Percentiles rank a stretch among this genome's conserved stretches.
Evolutionary conservation across 805 yeast genomes (phyloP).

Genomic region (Schizosaccharomyces octosporus): DNA sequence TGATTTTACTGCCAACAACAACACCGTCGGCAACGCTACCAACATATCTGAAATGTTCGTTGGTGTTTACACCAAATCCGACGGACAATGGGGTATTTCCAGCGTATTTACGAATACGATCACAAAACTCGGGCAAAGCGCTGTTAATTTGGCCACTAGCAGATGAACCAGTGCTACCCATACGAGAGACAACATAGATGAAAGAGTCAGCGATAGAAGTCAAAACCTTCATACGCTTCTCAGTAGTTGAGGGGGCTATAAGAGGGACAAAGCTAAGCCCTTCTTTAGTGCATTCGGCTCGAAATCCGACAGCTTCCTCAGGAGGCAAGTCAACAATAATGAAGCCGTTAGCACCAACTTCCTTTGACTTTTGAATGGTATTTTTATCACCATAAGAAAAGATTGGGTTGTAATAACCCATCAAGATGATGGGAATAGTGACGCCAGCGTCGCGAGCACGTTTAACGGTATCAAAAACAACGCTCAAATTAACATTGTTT

Average conservation of each 20-base stretch:
- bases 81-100: conserved; percentile 70
- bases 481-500: conserved; percentile 53
- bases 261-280: conserved; percentile 69
- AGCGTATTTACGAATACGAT: conserved; percentile 52
- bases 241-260: conserved; percentile 91
- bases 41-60: conserved; percentile 66
- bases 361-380: conserved; percentile 51
- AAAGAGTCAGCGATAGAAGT: conserved; percentile 82
- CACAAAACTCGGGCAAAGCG: conserved; percentile 42
- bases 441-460: conserved; percentile 66
- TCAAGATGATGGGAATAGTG: conserved; percentile 64
- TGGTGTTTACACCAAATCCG: conserved; percentile 88
- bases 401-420: conserved; percentile 97
- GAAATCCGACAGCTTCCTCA: conserved; percentile 77
- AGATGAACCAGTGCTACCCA: conserved; percentile 75
- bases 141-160: conserved; percentile 40
- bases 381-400: conserved; percentile 69
- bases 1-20: conserved; percentile 75
- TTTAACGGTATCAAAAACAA: conserved; percentile 44
- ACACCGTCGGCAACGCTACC: conserved; percentile 79
- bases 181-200: conserved; percentile 84
- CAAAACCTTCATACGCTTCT: conserved; percentile 55
- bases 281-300: conserved; percentile 39
- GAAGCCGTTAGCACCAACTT: conserved; percentile 86
- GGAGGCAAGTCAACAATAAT: conserved; percentile 93